Conservation (phyloP, 306 rosid species). For the Malus sylvestris region DNA sequence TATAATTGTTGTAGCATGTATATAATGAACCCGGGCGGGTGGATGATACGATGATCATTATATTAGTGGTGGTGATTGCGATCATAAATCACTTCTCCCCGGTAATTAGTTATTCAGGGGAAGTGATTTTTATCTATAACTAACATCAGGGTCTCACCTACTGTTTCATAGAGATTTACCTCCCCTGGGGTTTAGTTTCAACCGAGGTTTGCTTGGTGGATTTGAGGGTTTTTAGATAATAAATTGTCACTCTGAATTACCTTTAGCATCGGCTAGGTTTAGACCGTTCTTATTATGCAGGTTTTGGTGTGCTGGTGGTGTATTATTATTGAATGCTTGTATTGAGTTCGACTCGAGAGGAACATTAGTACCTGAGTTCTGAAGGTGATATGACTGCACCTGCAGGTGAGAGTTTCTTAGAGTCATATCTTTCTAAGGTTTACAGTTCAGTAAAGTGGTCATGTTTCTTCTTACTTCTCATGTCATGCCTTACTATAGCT, state of each 20-base stretch:
- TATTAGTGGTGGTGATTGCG: neutral
- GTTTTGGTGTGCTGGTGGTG: constrained; percentile 42
- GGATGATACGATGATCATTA: neutral
- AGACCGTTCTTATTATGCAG: constrained; percentile 55
- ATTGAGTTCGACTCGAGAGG: constrained; percentile 23
- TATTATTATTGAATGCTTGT: constrained; percentile 21
- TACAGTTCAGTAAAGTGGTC: neutral
- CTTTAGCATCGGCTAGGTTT: constrained; percentile 45
- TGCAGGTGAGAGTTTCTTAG: constrained; percentile 39
- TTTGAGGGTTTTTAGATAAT: neutral
- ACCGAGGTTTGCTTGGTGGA: neutral
- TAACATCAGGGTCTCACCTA: neutral
- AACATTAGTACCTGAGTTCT: constrained; percentile 5
- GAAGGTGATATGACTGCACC: constrained; percentile 19
- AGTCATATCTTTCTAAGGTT: neutral
- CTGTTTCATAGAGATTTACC: neutral
- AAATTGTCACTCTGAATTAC: neutral
- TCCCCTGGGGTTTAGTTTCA: neutral
- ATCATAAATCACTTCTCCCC: neutral
- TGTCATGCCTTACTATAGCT: neutral
- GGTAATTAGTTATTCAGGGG: neutral
- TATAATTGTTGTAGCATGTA: neutral
- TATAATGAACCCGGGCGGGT: neutral
- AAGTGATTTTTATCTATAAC: neutral
- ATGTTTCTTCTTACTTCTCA: neutral